Evolutionary conservation across 2,329 filamentous ascomycete species (phyloP), one percentile per base, ranked within the genome.

Genomic region (Diaporthe sp.): DNA sequence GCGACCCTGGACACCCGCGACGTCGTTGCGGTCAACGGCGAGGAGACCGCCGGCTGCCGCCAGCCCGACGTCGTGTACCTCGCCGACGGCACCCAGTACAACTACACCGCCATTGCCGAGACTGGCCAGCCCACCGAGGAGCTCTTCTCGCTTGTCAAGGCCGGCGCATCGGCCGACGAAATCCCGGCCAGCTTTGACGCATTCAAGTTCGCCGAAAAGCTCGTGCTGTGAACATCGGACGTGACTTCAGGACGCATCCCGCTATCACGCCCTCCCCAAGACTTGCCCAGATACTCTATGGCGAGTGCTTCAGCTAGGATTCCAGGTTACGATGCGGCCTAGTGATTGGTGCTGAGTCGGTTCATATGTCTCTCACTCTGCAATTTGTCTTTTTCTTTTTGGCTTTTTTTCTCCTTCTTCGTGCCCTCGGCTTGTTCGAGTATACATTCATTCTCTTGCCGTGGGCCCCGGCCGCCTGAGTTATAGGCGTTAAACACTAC

Each of bases 21-120:
- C 5, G n/a, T n/a, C n/a, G n/a, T n/a, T 37, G 10, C 51, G 15
- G 27, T 55, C 27, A 17, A 32, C 2, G 51, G 10, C 3, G 55
- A 58, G 19, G 58, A 63, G 59, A 19, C 39, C 9, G 39, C 1
- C 6, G 27, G 1, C 8, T 63, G 59, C 59, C 39, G 27, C 59
- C 17, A 12, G 4, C 59, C 59, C 7, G 59, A 63, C 19, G 27
- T 63, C 1, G 12, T 30, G 25, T 63, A 63, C 59, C 59, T 63
- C 25, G 59, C 59, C 39, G 59, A 63, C 39, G 59, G 59, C 7
- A 63, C 59, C 17, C 39, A 32, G 39, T 63, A 63, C 39, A 63
- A 63, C 39, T 63, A 30, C 58, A 63, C 58, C 39, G 58, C 58
- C 58, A 32, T 63, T 25, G 58, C 6, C 4, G 58, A 63, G 58